These are phyloP conservation scores for Daldinia bambusicola DNA, from an alignment of 495 filamentous ascomycete species.

Conservation along the genomic window DNA sequence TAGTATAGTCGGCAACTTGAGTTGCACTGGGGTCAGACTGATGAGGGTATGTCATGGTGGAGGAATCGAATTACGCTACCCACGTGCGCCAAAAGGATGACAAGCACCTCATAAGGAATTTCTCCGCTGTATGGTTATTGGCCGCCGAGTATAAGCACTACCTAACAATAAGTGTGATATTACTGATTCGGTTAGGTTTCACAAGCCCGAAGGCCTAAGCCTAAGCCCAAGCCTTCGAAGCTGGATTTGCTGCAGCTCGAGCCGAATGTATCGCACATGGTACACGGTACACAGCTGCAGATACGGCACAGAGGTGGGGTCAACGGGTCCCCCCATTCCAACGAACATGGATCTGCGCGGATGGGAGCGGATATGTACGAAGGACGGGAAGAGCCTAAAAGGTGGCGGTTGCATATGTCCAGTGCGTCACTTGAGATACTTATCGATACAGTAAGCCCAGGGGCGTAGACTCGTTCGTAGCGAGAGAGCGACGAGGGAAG, in stretches of 20 bases:
- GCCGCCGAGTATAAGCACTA: slow-evolving; percentile 22
- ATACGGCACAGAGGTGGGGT: slow-evolving; percentile 42
- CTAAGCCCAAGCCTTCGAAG: slow-evolving; percentile 11
- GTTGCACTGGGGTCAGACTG: not conserved
- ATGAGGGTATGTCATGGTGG: slow-evolving; percentile 10
- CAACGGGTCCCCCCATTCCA: slow-evolving; percentile 39
- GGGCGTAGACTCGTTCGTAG: slow-evolving; percentile 23
- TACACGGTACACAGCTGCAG: slow-evolving; percentile 32
- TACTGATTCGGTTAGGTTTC: slow-evolving; percentile 24
- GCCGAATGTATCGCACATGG: slow-evolving; percentile 19
- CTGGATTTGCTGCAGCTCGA: slow-evolving; percentile 25
- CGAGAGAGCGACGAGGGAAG: slow-evolving; percentile 13
- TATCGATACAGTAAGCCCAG: slow-evolving; percentile 41
- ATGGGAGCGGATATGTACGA: slow-evolving; percentile 48
- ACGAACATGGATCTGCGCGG: slow-evolving; percentile 47
- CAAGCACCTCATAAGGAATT: slow-evolving; percentile 25
- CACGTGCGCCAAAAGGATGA: slow-evolving; percentile 34
- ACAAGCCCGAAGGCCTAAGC: slow-evolving; percentile 20
- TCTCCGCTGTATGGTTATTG: slow-evolving; percentile 22
- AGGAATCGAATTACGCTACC: slow-evolving; percentile 37
- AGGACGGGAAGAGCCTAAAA: slow-evolving; percentile 48
- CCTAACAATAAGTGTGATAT: slow-evolving; percentile 11
- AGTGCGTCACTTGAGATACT: slow-evolving; percentile 37
- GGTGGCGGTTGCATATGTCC: slow-evolving; percentile 44
- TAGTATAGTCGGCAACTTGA: slow-evolving; percentile 4